Evolutionary conservation across 1,284 basidiomycete genomes (phyloP), one percentile per base, ranked within the genome.

Genomic region (Fomitopsis schrenkii): DNA sequence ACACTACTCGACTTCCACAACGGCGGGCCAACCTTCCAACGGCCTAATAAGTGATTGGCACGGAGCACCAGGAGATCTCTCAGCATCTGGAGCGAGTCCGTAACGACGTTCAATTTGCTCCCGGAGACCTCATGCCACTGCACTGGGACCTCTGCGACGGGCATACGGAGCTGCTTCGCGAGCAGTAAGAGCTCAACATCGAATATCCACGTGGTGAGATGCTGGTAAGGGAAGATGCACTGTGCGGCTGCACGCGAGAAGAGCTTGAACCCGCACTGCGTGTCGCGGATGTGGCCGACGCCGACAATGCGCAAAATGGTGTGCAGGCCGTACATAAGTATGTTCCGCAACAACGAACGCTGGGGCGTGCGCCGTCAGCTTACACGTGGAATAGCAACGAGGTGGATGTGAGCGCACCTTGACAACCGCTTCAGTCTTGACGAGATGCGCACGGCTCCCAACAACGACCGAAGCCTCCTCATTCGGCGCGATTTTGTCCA

Each of bases 201-300:
- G 70, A 97, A 97, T 71, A 97, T 95, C 95, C 95, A 97, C 0
- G 90, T 90, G 12, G 87, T 78, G 19, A 95, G 86, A 68, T 93
- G 93, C 68, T 95, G 88, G 2, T 81, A 80, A 0, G 94, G 93
- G 74, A 97, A 97, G 61, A 97, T 86, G 59, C 84, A 81, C 54
- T 80, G 83, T 8, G 94, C 94, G 0, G 94, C 89, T 5, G 80
- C 72, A 2, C 94, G 91, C 7, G 94, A 87, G 75, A 94, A 94
- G 22, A 96, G 84, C 76, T 98, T 97, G 86, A 98, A 98, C 42
- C 95, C 95, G 72, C 95, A 97, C 74, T 97, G 95, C 22, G 95
- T 98, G 77, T 97, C 95, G 38, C 90, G 85, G 66, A 97, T 92
- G 69, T 93, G 88, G 5, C 89, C 88, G 3, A 95, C 93, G 40